Evolutionary conservation across 2,329 filamentous ascomycete species (phyloP).

Genomic region (Exophiala viscosa): DNA sequence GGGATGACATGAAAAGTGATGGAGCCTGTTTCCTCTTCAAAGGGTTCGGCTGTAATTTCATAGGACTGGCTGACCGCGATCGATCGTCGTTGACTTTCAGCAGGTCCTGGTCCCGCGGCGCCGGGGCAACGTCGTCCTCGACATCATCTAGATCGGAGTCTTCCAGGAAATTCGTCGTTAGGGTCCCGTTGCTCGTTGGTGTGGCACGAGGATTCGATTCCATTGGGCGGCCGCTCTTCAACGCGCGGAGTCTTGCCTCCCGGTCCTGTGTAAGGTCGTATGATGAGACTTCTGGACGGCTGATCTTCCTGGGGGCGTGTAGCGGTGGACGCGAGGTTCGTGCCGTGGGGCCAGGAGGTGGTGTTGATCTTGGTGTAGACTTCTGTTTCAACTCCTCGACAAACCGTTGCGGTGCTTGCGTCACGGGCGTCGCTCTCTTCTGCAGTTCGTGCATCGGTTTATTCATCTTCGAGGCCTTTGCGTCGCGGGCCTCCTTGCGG

Average conservation of each 20-base stretch:
- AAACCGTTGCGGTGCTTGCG: constrained; percentile 38
- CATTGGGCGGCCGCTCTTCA: constrained; percentile 28
- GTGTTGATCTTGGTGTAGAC: constrained; percentile 1
- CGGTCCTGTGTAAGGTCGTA: constrained; percentile 30
- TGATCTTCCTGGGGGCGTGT: constrained; percentile 7
- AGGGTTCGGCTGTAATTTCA: constrained; percentile 7
- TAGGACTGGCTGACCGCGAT: constrained; percentile 9
- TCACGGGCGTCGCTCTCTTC: constrained; percentile 37
- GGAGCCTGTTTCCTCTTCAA: constrained; percentile 19
- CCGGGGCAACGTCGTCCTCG: background rate
- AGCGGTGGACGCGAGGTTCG: constrained; percentile 13
- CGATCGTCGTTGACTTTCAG: constrained; percentile 5
- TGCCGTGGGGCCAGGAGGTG: background rate
- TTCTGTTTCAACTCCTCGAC: constrained; percentile 34
- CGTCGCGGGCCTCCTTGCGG: constrained; percentile 55
- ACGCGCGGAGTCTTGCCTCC: constrained; percentile 33
- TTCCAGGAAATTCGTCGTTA: constrained; percentile 26
- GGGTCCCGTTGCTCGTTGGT: background rate
- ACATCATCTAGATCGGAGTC: constrained; percentile 15
- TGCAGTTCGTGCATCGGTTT: constrained; percentile 41
- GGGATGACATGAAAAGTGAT: constrained; percentile 15
- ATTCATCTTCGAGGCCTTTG: constrained; percentile 36
- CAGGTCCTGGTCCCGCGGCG: constrained; percentile 9
- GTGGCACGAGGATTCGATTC: background rate
- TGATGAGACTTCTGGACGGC: constrained; percentile 1